Conservation (phyloP, 352 stramenopile species). For the Phytophthora rubi region DNA sequence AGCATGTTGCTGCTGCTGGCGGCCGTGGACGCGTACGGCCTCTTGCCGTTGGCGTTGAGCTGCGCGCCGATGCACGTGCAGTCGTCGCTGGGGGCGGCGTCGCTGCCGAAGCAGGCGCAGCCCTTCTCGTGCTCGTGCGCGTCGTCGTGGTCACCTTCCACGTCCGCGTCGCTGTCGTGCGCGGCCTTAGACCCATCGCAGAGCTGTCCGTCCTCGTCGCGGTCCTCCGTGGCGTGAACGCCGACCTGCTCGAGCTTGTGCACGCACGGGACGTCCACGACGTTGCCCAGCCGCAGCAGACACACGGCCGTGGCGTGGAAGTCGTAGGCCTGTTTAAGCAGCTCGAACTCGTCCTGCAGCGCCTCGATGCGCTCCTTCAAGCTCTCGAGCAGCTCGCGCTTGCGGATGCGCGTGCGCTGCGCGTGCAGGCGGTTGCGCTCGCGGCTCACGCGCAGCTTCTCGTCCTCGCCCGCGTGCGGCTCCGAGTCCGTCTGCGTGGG, state of each 20-base stretch:
- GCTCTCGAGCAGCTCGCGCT: conserved; percentile 77
- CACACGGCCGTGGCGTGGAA: conserved; percentile 76
- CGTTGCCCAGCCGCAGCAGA: conserved; percentile 59
- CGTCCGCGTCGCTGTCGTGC: conserved; percentile 42
- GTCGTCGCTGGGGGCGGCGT: conserved; percentile 23
- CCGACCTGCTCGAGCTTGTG: conserved; percentile 62
- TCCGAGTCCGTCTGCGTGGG: conserved; percentile 33
- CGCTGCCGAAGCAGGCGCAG: conserved; percentile 46
- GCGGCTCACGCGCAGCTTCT: conserved; percentile 75
- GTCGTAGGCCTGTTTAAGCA: conserved; percentile 79
- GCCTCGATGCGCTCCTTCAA: conserved; percentile 74
- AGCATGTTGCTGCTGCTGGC: conserved; percentile 36
- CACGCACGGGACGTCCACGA: conserved; percentile 47
- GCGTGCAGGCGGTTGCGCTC: conserved; percentile 81
- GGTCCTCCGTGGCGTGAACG: conserved; percentile 45
- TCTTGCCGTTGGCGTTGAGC: conserved; percentile 53
- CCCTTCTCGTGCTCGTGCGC: conserved; percentile 52
- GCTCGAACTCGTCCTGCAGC: conserved; percentile 63
- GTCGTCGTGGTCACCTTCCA: conserved; percentile 42
- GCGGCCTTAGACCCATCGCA: conserved; percentile 25
- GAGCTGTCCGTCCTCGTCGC: conserved; percentile 41
- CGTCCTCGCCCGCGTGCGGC: conserved; percentile 41
- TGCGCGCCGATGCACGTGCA: conserved; percentile 34
- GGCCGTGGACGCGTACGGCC: conserved; percentile 31
- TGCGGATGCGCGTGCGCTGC: conserved; percentile 77